A percentile compares a stretch with the other conserved stretches of the same genome.
phyloP scores from a whole-genome alignment of 2,329 filamentous ascomycete species.

The Fusarium pininemorale region DNA sequence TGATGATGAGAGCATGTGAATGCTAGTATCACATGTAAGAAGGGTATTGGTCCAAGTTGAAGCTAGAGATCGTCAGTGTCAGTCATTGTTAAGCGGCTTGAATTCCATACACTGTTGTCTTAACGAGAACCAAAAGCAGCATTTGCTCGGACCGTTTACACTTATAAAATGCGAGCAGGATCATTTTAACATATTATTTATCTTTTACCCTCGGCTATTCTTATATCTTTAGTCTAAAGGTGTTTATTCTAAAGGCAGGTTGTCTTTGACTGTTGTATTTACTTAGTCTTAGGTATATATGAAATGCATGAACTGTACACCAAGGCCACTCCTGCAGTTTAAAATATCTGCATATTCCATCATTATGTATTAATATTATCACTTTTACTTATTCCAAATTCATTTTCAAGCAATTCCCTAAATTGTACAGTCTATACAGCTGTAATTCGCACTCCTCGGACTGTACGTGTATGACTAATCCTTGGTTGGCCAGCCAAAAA shows the following conservation, averaged over 20 bases:
- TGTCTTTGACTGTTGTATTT: not conserved
- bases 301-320: accelerated
- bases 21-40: slow-evolving; percentile 7
- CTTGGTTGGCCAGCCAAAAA: not conserved
- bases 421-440: not conserved
- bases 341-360: not conserved
- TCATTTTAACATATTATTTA: not conserved
- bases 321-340: not conserved
- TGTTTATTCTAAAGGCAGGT: not conserved
- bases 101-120: not conserved
- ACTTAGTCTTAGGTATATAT: not conserved
- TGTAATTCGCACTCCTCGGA: not conserved
- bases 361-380: not conserved
- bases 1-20: not conserved
- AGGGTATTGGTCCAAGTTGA: not conserved
- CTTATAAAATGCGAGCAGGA: too few species aligned
- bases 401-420: not conserved
- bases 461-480: slow-evolving; percentile 16
- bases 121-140: not conserved
- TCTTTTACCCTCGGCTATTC: not conserved
- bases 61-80: not conserved
- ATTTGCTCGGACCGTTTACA: not conserved
- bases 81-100: not conserved
- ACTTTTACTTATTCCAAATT: slow-evolving; percentile 1
- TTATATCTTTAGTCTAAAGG: not conserved